These are phyloP conservation scores for Intubia oerlemansii DNA, from an alignment of 2,329 filamentous ascomycete species.

Conservation along the genomic window DNA sequence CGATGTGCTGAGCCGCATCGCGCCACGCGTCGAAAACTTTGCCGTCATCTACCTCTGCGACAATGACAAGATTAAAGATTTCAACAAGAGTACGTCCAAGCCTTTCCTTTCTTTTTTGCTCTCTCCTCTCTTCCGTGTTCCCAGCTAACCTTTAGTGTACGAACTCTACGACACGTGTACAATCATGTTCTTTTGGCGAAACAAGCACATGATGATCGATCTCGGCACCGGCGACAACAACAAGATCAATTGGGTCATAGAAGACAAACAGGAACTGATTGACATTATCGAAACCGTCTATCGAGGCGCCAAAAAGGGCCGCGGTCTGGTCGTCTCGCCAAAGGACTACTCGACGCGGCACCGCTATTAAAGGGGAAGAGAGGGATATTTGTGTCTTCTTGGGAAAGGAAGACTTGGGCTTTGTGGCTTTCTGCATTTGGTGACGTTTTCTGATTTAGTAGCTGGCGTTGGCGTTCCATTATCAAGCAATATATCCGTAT, in stretches of 20 bases:
- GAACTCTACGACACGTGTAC: conserved; percentile 55
- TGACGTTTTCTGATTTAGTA: neutral
- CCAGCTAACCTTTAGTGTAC: conserved; percentile 60
- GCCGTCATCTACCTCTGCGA: conserved; percentile 88
- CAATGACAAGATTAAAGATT: conserved; percentile 72
- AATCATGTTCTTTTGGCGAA: conserved; percentile 74
- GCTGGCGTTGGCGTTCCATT: neutral
- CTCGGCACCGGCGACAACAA: conserved; percentile 98
- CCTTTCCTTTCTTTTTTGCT: conserved; percentile 35
- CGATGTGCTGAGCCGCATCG: conserved; percentile 85
- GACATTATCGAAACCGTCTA: conserved; percentile 98
- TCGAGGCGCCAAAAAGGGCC: conserved; percentile 91
- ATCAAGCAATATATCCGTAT: too few species aligned
- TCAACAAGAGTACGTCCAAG: conserved; percentile 36
- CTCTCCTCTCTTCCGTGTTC: too few species aligned
- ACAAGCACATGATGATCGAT: conserved; percentile 98
- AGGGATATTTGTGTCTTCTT: too few species aligned
- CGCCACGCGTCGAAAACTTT: conserved; percentile 85
- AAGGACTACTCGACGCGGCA: conserved; percentile 59
- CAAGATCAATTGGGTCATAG: conserved; percentile 24
- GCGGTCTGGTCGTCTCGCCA: conserved; percentile 87
- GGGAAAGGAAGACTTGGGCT: neutral
- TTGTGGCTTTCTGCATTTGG: neutral
- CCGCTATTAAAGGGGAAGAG: conserved; percentile 42
- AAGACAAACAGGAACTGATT: conserved; percentile 96